Evolutionary conservation across 2,329 filamentous ascomycete species (phyloP), one percentile per base, ranked within the genome.

Genomic region (Pyrenochaeta sp.): DNA sequence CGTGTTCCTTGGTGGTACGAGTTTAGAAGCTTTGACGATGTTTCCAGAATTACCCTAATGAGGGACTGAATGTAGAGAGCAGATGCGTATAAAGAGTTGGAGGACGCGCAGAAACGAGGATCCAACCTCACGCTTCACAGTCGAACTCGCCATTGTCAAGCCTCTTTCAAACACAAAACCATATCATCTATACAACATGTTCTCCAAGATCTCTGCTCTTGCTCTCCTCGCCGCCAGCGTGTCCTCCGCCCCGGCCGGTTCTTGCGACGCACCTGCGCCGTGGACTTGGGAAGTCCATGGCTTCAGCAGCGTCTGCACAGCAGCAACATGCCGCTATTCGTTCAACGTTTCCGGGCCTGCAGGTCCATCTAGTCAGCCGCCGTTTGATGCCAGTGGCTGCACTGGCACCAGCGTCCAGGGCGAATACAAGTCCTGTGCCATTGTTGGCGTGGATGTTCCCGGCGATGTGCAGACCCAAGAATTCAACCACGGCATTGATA

Each of bases 251-350:
- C 20, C 53, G 2, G n/a, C 53, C 5, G 39, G 33, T 11, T 29
- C 58, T 7, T 32, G 30, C 15, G 27, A 12, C 21, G 31, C 31
- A 29, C 27, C 23, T 3, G 12, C 21, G 1, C 48, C 48, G 10
- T 67, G 54, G 51, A 46, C 53, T n/a, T 68, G 66, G 61, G n/a
- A 40, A 10, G 47, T 68, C 21, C 45, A 49, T 11, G 39, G 43
- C 39, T 64, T 61, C 52, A 60, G 53, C 32, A 66, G 58, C 41
- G 55, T 51, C 35, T 67, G 64, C 50, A 61, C 48, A 23, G 61
- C 63, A 27, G 58, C 64, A 15, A 60, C 58, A 2, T 68, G 66
- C 45, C 50, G 56, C 41, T 67, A 67, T 48, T 51, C 40, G 35
- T 62, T 66, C 35, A 60, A 55, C 35, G 52, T 67, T 3, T 52